Base-by-base conservation (phyloP, 2,329 filamentous ascomycete genomes). In the Ophiostoma tasmaniense region DNA sequence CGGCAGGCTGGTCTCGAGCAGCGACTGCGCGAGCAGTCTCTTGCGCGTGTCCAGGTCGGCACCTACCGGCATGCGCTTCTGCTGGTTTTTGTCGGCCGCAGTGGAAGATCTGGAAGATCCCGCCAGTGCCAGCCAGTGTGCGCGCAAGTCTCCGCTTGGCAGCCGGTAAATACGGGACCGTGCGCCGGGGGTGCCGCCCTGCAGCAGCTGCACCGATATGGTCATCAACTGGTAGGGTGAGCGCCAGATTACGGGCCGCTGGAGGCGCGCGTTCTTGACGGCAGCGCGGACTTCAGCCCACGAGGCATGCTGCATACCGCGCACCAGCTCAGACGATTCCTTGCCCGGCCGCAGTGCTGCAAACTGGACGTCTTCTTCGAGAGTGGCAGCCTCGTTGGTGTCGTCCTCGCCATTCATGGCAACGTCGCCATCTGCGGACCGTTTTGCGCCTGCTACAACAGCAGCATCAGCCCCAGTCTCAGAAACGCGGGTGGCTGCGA, bases 131-230 rank as follows among this genome's bases (percentile, higher is more conserved):
- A 96, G 85, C 94, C 94, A 97, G 76, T 89, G 84, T 7, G 81
- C 79, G 20, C 89, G 86, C 1, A 93, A n/a, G 3, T 66, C 30
- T n/a, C 22, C 20, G 62, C 67, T 71, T n/a, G 94, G 91, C 20
- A 98, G 86, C 17, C 91, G 89, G 78, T 98, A 99, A 72, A 98
- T 88, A 45, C 95, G 87, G 3, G 94, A 92, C 76, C 90, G 91
- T 2, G 87, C 80, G 0, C 80, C 82, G 3, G 89, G 90, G 0
- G 89, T 85, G 33, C 95, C 94, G 69, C 92, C 87, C 52, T 84
- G 82, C 10, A 90, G 76, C 64, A 95, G 82, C 0, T 81, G 87
- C 68, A 98, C 81, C 66, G 84, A 85, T 64, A 93, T 84, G 0
- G 87, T 89, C 67, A 89, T 79, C 50, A 87, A 74, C 66, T 74